Base-by-base conservation (phyloP, 2,329 filamentous ascomycete species). In the Venturia aucupariae region DNA sequence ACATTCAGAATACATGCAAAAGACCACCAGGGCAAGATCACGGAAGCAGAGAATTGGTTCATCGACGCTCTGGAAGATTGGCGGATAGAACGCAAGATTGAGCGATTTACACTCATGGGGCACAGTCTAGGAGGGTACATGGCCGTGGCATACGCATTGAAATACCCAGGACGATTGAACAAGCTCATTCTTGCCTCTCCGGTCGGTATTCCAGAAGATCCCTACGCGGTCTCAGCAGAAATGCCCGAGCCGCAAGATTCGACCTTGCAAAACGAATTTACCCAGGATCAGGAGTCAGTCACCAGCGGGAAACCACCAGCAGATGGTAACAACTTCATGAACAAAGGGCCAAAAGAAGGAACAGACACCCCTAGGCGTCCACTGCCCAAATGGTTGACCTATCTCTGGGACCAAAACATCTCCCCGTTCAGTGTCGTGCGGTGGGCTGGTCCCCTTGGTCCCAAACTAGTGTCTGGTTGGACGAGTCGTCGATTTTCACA, bases 41-140 rank as follows among this genome's bases (percentile, higher is more conserved):
- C 82, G 24, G 94, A 99, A 75, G 92, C 94, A 0, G 94, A 99
- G 77, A 86, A 85, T 71, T 99, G 91, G 90, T 99, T 99, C 71
- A 85, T 99, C 64, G 94, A 99, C 75, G 90, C 93, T 2, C 81
- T 99, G 7, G 94, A 99, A 73, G 94, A 99, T 75, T 99, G 94
- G 94, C 87, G 94, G 65, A 84, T 90, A 69, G 85, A 90, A 73
- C 87, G 88, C 68, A 92, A 93, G 48, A 90, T 99, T 61, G 92
- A 99, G 61, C 88, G 89, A 68, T 97, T 99, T 73, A 99, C 94
- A 0, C 81, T 99, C 3, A 82, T 97, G 8, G 94, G 93, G 0
- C 94, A 99, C 78, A 96, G 90, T 57, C 81, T 99, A 59, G 94
- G 94, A 64, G 94, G 94, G 6, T 99, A 99, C 73, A 88, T 99